A percentile compares a stretch with the other conserved stretches of the same genome.
phyloP scores from a whole-genome alignment of 768 basidiomycete species.

The Phaeotremella fagi region DNA sequence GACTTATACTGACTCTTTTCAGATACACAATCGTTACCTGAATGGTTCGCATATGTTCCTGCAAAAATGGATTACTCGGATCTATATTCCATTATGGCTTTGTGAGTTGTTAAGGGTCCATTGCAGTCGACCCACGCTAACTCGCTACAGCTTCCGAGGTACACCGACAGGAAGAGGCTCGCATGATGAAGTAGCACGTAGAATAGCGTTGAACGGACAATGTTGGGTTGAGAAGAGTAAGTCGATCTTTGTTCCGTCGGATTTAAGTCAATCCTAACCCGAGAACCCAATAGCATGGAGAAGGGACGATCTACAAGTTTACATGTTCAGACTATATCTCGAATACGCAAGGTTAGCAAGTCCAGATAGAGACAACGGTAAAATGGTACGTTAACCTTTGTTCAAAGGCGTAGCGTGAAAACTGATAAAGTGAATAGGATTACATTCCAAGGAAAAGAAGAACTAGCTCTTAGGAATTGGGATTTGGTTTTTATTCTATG shows the following conservation, averaged over 20 bases:
- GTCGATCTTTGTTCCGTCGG: conserved; percentile 2
- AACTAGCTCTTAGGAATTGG: not conserved
- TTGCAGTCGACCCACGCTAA: not conserved
- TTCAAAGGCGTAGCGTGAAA: too few species aligned
- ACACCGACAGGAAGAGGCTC: conserved; percentile 42
- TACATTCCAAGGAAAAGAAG: not conserved
- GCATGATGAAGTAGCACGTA: conserved; percentile 48
- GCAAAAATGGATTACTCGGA: conserved; percentile 50
- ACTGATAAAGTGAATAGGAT: too few species aligned
- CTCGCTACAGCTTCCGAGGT: conserved; percentile 45
- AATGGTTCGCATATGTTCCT: conserved; percentile 50
- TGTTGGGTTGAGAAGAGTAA: conserved; percentile 50
- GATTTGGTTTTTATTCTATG: not conserved
- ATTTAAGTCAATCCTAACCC: not conserved
- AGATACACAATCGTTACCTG: conserved; percentile 47
- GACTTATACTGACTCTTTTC: conserved; percentile 1
- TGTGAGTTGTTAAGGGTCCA: conserved; percentile 44
- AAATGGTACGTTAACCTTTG: conserved; percentile 42
- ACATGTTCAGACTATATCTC: conserved; percentile 49
- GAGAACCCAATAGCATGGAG: conserved; percentile 44
- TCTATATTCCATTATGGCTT: conserved; percentile 48
- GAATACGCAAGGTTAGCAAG: conserved; percentile 46
- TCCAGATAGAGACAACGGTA: conserved; percentile 48
- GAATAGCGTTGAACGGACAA: conserved; percentile 49
- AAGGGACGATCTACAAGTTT: conserved; percentile 45